Percentiles rank a stretch among this genome's conserved stretches.
Evolutionary conservation across 2,329 filamentous ascomycete genomes (phyloP).

Genomic region (Beauveria medogensis): DNA sequence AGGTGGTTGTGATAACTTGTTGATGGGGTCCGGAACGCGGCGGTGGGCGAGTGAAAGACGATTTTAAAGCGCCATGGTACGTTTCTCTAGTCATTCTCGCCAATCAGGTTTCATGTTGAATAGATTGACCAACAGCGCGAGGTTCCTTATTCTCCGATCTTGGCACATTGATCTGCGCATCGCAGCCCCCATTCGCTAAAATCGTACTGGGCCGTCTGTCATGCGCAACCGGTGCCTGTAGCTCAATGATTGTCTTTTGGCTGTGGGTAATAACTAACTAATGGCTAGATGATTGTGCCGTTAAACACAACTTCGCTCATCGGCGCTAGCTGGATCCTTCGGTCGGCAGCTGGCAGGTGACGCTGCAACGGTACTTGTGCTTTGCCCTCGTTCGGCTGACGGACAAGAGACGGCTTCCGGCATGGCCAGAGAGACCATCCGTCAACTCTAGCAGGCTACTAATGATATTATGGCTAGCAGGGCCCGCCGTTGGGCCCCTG

Average conservation of each 20-base stretch:
- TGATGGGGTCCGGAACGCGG: not conserved
- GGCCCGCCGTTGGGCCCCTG: not conserved
- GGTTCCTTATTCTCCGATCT: not conserved
- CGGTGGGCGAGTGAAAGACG: not conserved
- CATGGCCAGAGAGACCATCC: not conserved
- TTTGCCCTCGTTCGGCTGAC: not conserved
- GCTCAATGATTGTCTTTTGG: not conserved
- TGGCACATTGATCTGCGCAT: not conserved
- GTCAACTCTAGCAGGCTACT: not conserved
- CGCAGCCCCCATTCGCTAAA: not conserved
- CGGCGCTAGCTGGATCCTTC: not conserved
- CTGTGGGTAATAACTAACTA: too few relatives aligned
- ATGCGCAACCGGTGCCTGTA: not conserved
- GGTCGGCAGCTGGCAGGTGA: not conserved
- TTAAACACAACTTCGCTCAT: not conserved
- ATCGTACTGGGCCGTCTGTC: not conserved
- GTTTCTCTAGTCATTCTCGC: not conserved
- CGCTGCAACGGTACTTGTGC: not conserved
- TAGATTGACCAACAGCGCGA: not conserved
- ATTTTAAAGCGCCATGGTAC: not conserved
- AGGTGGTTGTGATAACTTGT: not conserved
- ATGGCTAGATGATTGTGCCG: not conserved
- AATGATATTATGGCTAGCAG: not conserved
- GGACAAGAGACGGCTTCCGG: not conserved
- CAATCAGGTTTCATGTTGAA: not conserved